phyloP scores from a whole-genome alignment of 2,329 filamentous ascomycete species.

The Grosmannia clavigera region DNA sequence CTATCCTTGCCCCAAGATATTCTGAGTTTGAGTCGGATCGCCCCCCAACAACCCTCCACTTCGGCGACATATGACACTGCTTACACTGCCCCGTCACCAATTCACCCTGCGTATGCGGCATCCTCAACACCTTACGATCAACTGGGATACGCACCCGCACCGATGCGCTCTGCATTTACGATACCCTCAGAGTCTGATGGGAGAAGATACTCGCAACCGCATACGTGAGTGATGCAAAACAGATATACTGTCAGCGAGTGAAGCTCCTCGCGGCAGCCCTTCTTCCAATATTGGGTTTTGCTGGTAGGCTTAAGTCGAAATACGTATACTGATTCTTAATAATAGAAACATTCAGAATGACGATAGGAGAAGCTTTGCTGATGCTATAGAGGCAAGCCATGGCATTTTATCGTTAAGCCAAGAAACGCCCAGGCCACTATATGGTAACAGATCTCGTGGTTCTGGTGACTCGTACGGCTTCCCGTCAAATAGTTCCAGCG shows the following conservation, averaged over 20 bases:
- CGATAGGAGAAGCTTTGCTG: slow-evolving; percentile 62
- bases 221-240: background rate
- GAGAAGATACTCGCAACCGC: slow-evolving; percentile 24
- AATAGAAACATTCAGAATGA: slow-evolving; percentile 37
- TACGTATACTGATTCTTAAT: background rate
- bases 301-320: too few species aligned
- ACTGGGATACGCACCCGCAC: slow-evolving; percentile 59
- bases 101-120: slow-evolving; percentile 50
- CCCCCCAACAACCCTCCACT: slow-evolving; percentile 34
- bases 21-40: slow-evolving; percentile 51
- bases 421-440: slow-evolving; percentile 84
- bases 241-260: background rate
- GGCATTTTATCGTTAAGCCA: slow-evolving; percentile 95
- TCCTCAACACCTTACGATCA: slow-evolving; percentile 62
- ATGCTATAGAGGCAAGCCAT: slow-evolving; percentile 83
- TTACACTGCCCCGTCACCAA: slow-evolving; percentile 56
- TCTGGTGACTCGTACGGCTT: slow-evolving; percentile 87
- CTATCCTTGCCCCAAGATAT: slow-evolving; percentile 66
- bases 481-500: slow-evolving; percentile 76
- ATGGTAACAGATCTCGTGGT: slow-evolving; percentile 54
- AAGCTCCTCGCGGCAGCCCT: background rate
- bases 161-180: slow-evolving; percentile 45
- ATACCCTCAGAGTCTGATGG: slow-evolving; percentile 8
- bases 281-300: background rate
- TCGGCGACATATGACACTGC: slow-evolving; percentile 58